A percentile compares a stretch with the other conserved stretches of the same genome.
Evolutionary conservation across 2,329 filamentous ascomycete species (phyloP).

Genomic region (Penicillium palitans): DNA sequence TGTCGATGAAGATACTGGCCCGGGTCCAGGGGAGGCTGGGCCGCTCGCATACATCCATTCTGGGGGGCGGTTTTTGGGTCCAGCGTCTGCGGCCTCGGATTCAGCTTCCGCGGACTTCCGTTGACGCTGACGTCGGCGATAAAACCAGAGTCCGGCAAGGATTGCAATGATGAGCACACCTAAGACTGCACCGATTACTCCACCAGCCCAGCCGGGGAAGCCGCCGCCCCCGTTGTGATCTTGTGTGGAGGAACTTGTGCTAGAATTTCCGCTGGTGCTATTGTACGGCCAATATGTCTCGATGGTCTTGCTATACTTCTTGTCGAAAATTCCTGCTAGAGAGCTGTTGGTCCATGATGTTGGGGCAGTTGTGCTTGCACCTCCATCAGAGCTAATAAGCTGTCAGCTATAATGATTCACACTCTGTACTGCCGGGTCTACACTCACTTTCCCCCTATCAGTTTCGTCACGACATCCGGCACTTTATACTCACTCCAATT

Average conservation of each 20-base stretch:
- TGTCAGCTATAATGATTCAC: not conserved
- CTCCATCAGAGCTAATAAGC: constrained; percentile 31
- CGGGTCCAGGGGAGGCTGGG: not conserved
- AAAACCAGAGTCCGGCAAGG: constrained; percentile 18
- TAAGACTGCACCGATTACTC: constrained; percentile 46
- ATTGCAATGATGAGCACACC: constrained; percentile 22
- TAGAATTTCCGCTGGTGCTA: not conserved
- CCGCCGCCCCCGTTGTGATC: constrained; percentile 22
- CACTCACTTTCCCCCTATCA: constrained; percentile 41
- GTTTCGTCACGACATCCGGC: constrained; percentile 23
- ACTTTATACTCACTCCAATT: constrained; percentile 20
- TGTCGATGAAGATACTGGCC: constrained; percentile 1
- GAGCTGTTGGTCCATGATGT: constrained; percentile 49
- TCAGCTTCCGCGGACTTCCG: not conserved
- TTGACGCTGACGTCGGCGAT: constrained; percentile 15
- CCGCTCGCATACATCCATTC: constrained; percentile 5
- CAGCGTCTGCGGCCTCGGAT: not conserved
- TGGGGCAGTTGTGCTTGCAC: constrained; percentile 31
- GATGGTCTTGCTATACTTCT: constrained; percentile 57
- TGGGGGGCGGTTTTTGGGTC: not conserved
- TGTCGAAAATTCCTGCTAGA: constrained; percentile 57
- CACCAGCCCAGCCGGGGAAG: constrained; percentile 59
- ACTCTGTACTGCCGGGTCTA: fast-evolving
- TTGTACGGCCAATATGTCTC: constrained; percentile 62
- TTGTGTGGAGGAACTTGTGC: constrained; percentile 18